These are phyloP conservation scores for Rugonectria rugulosa DNA, from an alignment of 2,329 filamentous ascomycete genomes.

Conservation along the genomic window DNA sequence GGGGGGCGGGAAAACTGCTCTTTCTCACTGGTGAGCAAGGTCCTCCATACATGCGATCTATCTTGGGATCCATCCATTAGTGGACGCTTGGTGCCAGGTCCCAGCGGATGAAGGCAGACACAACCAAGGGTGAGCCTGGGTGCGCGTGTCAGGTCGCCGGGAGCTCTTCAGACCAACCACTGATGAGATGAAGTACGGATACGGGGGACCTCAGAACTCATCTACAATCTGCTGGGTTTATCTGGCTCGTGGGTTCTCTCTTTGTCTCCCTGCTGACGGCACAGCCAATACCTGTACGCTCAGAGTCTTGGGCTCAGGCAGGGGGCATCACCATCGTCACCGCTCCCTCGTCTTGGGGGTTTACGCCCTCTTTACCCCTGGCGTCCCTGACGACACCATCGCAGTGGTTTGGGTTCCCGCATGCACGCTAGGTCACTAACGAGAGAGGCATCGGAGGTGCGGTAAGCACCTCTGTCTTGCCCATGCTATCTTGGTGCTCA, in stretches of 20 bases:
- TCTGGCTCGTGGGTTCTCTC: too few species aligned
- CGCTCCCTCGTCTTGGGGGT: slow-evolving; percentile 3
- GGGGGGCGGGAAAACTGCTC: slow-evolving; percentile 15
- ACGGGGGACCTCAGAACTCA: too few species aligned
- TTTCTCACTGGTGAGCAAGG: slow-evolving; percentile 9
- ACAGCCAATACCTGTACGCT: neutral
- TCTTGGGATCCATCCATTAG: slow-evolving; percentile 11
- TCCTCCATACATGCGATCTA: neutral
- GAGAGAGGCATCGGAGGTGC: neutral
- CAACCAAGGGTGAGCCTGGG: slow-evolving; percentile 32
- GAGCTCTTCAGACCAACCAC: slow-evolving; percentile 3
- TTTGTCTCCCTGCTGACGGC: neutral
- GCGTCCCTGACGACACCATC: slow-evolving; percentile 18
- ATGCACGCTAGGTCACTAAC: slow-evolving; percentile 6
- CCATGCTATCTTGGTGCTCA: too few species aligned
- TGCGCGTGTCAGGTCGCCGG: slow-evolving; percentile 27
- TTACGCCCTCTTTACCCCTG: neutral
- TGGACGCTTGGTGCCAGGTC: slow-evolving; percentile 29
- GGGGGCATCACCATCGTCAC: neutral
- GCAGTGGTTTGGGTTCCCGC: slow-evolving; percentile 4
- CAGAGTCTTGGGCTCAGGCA: neutral
- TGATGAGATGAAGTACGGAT: too few species aligned
- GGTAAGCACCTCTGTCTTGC: too few species aligned
- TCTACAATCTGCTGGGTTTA: too few species aligned
- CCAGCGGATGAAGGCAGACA: slow-evolving; percentile 26